Evolutionary conservation across 371 early-diverging fungal genomes (phyloP).

Genomic region (Actinomortierella wolfii): DNA sequence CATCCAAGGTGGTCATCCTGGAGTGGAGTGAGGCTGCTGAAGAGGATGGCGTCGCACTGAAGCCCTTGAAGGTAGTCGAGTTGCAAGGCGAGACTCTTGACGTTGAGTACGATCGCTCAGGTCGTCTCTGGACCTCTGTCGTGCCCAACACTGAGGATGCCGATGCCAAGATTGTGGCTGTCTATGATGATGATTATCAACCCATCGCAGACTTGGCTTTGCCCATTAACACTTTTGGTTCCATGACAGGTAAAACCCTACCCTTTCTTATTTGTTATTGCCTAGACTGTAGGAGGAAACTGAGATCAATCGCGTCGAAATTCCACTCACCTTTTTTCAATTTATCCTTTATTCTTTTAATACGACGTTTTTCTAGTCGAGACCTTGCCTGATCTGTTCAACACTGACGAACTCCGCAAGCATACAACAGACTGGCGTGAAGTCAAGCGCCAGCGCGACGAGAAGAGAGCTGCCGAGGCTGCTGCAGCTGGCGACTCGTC

Average conservation of each 20-base stretch:
- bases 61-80: constrained; percentile 19
- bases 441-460: constrained; percentile 43
- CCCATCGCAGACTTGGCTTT: constrained; percentile 33
- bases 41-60: constrained; percentile 28
- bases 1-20: constrained; percentile 27
- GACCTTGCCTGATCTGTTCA: constrained; percentile 54
- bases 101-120: constrained; percentile 41
- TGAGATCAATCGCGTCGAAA: too few relatives aligned
- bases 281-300: too few relatives aligned
- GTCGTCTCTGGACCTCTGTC: constrained; percentile 31
- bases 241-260: constrained; percentile 37
- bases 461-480: constrained; percentile 31
- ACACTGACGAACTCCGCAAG: constrained; percentile 61
- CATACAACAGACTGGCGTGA: constrained; percentile 48
- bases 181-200: constrained; percentile 11
- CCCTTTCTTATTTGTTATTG: background rate
- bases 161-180: constrained; percentile 9
- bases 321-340: too few relatives aligned
- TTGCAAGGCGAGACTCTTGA: constrained; percentile 23
- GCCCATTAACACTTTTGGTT: constrained; percentile 50
- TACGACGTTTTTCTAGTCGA: constrained; percentile 40
- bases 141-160: constrained; percentile 24
- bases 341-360: too few relatives aligned
- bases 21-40: constrained; percentile 32
- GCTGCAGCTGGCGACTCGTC: constrained; percentile 22